Evolutionary conservation across 2,329 filamentous ascomycete genomes (phyloP), one percentile per base, ranked within the genome.

Genomic region (Fusarium stilboides): DNA sequence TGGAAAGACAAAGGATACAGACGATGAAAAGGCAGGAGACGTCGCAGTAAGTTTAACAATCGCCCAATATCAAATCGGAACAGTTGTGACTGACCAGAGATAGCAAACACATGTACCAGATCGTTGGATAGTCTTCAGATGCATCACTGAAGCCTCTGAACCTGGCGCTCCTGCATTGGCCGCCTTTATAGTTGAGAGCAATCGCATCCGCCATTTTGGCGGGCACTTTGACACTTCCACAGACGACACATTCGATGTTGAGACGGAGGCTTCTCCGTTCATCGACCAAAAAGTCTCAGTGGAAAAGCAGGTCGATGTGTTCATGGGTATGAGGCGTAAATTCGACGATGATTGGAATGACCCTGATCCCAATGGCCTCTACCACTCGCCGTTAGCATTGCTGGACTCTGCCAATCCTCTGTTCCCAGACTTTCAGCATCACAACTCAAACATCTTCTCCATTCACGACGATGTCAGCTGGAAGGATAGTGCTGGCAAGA

Each of bases 291-390:
- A 50, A 0, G 47, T 50, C 2, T 40, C 47, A 1, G 47, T 50
- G 22, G 47, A 50, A 19, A 50, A 24, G 4, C 47, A 50, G 3
- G 47, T 50, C 22, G 47, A 50, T 19, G 47, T 50, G 17, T 40
- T 50, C n/a, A 50, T 50, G 47, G 47, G 47, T 2, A 50, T 50
- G 47, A 50, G n/a, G 1, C 47, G 47, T 15, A 50, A 37, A 0
- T 50, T 50, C 1, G 47, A 50, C 17, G 47, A 50, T 40, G 47
- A 50, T 12, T 50, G 47, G 47, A 50, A 50, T 40, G 47, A 50
- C 4, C 47, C 33, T 12, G 47, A 50, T 26, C 47, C 47, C 3
- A 50, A 50, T 13, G 47, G 47, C 1, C 17, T 40, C 3, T 50
- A 50, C 47, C 47, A 50, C 33, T 50, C 47, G 8, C 47, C 47